Base-by-base conservation (phyloP, 257 asterid genomes). In the Nicotiana undulata region DNA sequence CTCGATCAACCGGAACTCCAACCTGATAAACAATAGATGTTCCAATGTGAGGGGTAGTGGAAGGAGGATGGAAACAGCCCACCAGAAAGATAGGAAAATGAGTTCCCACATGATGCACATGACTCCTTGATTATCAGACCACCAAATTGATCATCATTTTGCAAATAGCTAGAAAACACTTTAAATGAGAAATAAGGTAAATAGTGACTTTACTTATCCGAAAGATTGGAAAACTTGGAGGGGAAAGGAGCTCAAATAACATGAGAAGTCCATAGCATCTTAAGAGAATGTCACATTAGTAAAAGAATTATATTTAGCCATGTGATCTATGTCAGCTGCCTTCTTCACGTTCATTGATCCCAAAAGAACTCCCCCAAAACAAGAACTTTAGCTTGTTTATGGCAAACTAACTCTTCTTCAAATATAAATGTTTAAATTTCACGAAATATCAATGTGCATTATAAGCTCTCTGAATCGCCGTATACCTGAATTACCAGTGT, bases 401-500 rank as follows among this genome's bases (percentile, higher is more conserved):
- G 28, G 79, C 44, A 74, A 74, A 0, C 16, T 15, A 15, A 15
- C 24, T 49, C 17, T 49, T 72, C 40, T 20, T 49, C 40, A 24
- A 74, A 15, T 3, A 26, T 16, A 51, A 40, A 49, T 1, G 0
- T 74, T 49, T 49, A 26, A 49, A 49, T 26, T 24, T 49, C 16
- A 15, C 49, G 79, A 74, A 49, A 15, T 26, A 74, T 72, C 78
- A 46, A 46, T 24, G 40, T 0, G 5, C 60, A 49, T 24, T 15
- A 74, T 74, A 74, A 49, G 61, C 26, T 82, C 68, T 8, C 44
- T 49, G 17, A 74, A 74, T 74, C 4, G 44, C 79, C 81, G 6
- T 75, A 51, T 84, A 93, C 98, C 97, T 95, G 98, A 86, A 95
- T 84, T 68, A 95, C 97, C 83, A 93, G 87, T 1, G 97, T 89